phyloP scores from a whole-genome alignment of 192 early-diverging fungal species.

The Coemansia sp. region DNA sequence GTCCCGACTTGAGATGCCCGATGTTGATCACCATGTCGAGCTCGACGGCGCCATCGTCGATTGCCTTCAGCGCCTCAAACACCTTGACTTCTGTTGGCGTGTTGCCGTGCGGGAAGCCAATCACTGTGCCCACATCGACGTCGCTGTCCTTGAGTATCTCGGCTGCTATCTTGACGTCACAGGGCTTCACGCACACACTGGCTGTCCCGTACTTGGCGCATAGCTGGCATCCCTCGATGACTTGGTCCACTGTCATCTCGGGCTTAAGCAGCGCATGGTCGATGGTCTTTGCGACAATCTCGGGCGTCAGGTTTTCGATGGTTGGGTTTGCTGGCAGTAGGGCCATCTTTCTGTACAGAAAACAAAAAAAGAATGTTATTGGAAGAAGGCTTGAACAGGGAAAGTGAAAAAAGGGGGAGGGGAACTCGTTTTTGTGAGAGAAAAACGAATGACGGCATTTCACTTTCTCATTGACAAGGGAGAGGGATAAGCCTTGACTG shows the following conservation, averaged over 20 bases:
- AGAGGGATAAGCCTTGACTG: background rate
- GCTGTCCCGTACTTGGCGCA: constrained; percentile 54
- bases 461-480: background rate
- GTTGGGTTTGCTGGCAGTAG: constrained; percentile 26
- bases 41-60: constrained; percentile 61
- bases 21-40: constrained; percentile 64
- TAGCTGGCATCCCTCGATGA: constrained; percentile 55
- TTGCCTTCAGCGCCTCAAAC: constrained; percentile 55
- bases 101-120: constrained; percentile 64
- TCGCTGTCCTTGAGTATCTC: constrained; percentile 34
- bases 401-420: too few species aligned
- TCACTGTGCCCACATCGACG: constrained; percentile 62
- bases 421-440: background rate
- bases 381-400: background rate
- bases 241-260: constrained; percentile 57
- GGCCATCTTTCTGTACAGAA: constrained; percentile 2
- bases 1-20: constrained; percentile 55
- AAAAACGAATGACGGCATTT: too few species aligned
- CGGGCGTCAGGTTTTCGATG: constrained; percentile 52
- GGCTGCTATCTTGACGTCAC: constrained; percentile 57
- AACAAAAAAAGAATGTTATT: background rate
- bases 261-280: constrained; percentile 62
- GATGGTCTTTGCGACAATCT: constrained; percentile 57
- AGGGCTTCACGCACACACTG: constrained; percentile 64
- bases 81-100: constrained; percentile 55